Conservation (phyloP, 805 yeast genomes). For the Brettanomyces anomalus region DNA sequence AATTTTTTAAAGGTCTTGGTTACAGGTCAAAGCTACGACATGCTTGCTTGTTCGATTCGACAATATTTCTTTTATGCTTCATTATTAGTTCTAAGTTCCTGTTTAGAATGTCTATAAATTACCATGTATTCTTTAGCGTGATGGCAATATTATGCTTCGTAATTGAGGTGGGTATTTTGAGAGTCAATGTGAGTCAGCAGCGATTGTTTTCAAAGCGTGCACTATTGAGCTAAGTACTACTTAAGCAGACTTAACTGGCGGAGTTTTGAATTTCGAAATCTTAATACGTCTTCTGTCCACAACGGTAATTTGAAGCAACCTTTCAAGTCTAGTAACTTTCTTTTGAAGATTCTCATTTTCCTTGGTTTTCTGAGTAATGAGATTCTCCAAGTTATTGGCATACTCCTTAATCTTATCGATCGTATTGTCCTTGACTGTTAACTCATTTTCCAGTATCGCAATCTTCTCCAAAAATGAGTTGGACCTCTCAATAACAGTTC, state of each 20-base stretch:
- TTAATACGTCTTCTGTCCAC: constrained; percentile 14
- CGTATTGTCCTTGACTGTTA: neutral
- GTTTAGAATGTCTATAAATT: too few relatives aligned
- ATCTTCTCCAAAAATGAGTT: constrained; percentile 16
- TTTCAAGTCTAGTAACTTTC: constrained; percentile 1
- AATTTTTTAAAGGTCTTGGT: too few relatives aligned
- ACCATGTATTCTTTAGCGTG: neutral
- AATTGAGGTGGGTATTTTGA: too few relatives aligned
- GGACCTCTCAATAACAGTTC: constrained; percentile 8
- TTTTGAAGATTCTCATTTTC: neutral
- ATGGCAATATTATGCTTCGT: neutral
- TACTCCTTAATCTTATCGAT: neutral
- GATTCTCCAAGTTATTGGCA: constrained; percentile 1
- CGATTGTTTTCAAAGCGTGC: too few relatives aligned
- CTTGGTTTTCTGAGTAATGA: neutral
- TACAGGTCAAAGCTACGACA: too few relatives aligned
- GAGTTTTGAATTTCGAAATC: constrained; percentile 18
- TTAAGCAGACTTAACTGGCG: constrained; percentile 10
- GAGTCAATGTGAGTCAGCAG: too few relatives aligned
- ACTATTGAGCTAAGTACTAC: too few relatives aligned
- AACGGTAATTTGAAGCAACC: constrained; percentile 2
- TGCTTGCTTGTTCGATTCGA: too few relatives aligned
- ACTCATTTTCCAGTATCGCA: constrained; percentile 19
- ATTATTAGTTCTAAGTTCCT: too few relatives aligned
- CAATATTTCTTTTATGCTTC: too few relatives aligned